Percentiles rank a stretch among this genome's conserved stretches.
Conservation (phyloP, 2,329 filamentous ascomycete genomes). For the Sarocladiaceae sp. region DNA sequence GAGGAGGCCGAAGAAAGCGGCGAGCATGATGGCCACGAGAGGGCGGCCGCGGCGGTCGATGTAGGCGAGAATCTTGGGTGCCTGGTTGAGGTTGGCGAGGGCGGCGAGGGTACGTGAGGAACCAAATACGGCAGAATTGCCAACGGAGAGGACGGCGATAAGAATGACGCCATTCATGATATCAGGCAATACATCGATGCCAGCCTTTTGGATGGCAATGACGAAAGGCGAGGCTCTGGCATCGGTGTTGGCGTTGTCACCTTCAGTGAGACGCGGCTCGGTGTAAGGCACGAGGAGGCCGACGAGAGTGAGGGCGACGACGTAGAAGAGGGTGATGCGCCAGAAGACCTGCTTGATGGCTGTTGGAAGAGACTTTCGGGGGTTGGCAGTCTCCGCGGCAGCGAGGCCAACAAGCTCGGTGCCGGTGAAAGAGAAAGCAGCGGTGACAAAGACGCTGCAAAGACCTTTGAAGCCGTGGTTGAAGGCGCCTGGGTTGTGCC, state of each 20-base stretch:
- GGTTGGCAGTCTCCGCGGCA: constrained; percentile 72
- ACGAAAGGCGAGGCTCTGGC: constrained; percentile 83
- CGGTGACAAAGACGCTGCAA: constrained; percentile 70
- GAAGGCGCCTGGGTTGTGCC: constrained; percentile 76
- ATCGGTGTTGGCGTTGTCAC: constrained; percentile 45
- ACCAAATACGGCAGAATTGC: constrained; percentile 87
- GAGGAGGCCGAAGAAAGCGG: constrained; percentile 64
- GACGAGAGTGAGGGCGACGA: constrained; percentile 73
- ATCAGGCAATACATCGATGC: constrained; percentile 73
- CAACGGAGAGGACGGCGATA: constrained; percentile 82
- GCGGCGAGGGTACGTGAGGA: constrained; percentile 86
- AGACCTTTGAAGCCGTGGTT: constrained; percentile 79
- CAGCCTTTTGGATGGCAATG: constrained; percentile 80
- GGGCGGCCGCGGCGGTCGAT: constrained; percentile 79
- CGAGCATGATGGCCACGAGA: constrained; percentile 62
- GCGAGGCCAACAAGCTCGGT: constrained; percentile 72
- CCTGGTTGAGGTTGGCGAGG: constrained; percentile 80
- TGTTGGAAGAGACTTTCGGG: constrained; percentile 72
- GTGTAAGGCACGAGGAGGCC: constrained; percentile 75
- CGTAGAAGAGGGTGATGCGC: constrained; percentile 87
- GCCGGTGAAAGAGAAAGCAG: constrained; percentile 69
- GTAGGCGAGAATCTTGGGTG: constrained; percentile 70
- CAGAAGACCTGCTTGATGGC: constrained; percentile 94
- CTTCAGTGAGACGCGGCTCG: constrained; percentile 55
- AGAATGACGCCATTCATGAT: constrained; percentile 96